Evolutionary conservation across 2,329 filamentous ascomycete genomes (phyloP).

Genomic region (Lasiodiplodia citricola): DNA sequence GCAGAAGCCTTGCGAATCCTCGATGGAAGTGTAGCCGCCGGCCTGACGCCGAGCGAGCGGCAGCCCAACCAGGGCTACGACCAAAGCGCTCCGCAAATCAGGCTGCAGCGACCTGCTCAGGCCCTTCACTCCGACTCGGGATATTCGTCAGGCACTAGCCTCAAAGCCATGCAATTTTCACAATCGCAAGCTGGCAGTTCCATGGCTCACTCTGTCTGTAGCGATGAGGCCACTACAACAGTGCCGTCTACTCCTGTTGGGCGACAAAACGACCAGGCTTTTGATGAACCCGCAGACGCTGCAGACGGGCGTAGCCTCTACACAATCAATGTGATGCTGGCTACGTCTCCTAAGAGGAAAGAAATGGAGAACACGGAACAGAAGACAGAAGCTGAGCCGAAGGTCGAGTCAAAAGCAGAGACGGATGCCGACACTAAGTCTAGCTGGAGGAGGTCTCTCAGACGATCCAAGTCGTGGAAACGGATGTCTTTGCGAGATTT

Average conservation of each 20-base stretch:
- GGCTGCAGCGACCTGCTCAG: conserved; percentile 12
- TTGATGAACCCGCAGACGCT: not conserved
- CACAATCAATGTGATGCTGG: not conserved
- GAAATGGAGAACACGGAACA: not conserved
- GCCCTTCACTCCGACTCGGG: conserved; percentile 43
- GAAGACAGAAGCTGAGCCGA: not conserved
- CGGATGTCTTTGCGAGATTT: not conserved
- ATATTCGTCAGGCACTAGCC: conserved; percentile 47
- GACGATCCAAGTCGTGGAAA: conserved; percentile 22
- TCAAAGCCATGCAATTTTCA: conserved; percentile 17
- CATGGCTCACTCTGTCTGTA: not conserved
- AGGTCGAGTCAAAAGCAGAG: conserved; percentile 3
- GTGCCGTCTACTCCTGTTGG: not conserved
- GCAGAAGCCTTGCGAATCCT: conserved; percentile 35
- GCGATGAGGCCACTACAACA: not conserved
- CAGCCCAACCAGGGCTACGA: not conserved
- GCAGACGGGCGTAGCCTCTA: conserved; percentile 6
- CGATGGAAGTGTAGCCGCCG: conserved; percentile 33
- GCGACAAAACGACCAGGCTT: not conserved
- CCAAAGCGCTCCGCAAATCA: not conserved
- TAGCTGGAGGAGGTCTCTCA: conserved; percentile 6
- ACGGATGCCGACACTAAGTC: not conserved
- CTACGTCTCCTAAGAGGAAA: not conserved
- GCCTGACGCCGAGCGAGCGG: conserved; percentile 9
- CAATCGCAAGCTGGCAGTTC: not conserved